Evolutionary conservation across 2,329 filamentous ascomycete genomes (phyloP).

Genomic region (Aspergillus pseudoterreus): DNA sequence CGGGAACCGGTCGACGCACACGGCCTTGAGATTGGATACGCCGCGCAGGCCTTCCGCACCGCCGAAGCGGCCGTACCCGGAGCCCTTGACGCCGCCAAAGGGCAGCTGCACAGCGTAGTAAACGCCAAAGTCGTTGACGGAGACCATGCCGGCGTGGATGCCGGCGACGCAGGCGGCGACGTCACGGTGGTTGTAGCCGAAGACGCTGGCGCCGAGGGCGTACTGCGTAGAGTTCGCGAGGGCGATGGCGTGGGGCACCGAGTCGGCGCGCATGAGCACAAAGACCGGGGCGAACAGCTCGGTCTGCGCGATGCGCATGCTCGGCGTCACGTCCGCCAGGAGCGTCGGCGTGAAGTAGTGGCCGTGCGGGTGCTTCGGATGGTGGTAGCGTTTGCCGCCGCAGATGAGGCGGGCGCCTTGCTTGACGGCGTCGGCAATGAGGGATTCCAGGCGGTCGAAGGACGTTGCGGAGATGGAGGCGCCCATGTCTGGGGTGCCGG

Average conservation of each 20-base stretch:
- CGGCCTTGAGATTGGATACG: constrained; percentile 81
- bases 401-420: constrained; percentile 76
- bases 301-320: constrained; percentile 82
- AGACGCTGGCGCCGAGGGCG: constrained; percentile 84
- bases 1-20: constrained; percentile 71
- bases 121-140: constrained; percentile 90
- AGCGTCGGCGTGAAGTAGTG: constrained; percentile 94
- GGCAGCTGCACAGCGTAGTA: constrained; percentile 93
- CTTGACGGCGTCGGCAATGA: constrained; percentile 73
- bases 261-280: constrained; percentile 70
- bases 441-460: constrained; percentile 70
- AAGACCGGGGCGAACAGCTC: constrained; percentile 94
- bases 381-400: constrained; percentile 68
- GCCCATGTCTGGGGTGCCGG: constrained; percentile 65
- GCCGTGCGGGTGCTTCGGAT: constrained; percentile 70
- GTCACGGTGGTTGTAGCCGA: constrained; percentile 64
- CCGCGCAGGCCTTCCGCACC: constrained; percentile 82
- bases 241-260: constrained; percentile 63
- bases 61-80: constrained; percentile 88
- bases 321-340: constrained; percentile 78
- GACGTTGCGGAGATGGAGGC: constrained; percentile 79
- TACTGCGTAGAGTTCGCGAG: constrained; percentile 83
- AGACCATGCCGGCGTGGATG: constrained; percentile 82
- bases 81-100: constrained; percentile 86
- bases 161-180: constrained; percentile 63